Evolutionary conservation across 2,329 filamentous ascomycete genomes (phyloP), one percentile per base, ranked within the genome.

Genomic region (Colletotrichum magnum): DNA sequence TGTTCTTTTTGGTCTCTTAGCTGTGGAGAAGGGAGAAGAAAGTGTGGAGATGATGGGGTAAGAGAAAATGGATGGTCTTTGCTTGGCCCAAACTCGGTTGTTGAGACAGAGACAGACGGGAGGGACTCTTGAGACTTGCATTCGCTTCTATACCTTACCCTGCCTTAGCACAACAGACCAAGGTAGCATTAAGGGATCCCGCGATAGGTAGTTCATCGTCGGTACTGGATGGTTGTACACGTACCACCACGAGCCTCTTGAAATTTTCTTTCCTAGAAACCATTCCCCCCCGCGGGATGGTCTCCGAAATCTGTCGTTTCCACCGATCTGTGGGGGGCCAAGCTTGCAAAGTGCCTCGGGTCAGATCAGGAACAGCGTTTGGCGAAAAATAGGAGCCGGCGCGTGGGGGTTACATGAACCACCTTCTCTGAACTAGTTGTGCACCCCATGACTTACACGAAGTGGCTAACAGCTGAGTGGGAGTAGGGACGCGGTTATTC

Each of bases 41-140:
- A 69, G 48, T 66, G 66, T 69, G 66, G 66, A 24, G 62, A 50
- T 66, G 43, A 68, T 59, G 66, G 62, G 50, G 61, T 66, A 43
- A 45, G 4, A 15, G 24, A 52, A 32, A 32, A 52, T 28, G 24
- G 13, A 52, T 21, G 21, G 50, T 26, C 13, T 12, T 3, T 6
- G 24, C 32, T 36, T 36, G 32, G 32, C 32, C 12, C 32, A 10
- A 36, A 12, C 9, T 36, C 32, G 32, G 32, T 36, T 36, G 32
- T 36, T 12, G 32, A 36, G 32, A 36, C 7, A 32, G 32, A 36
- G 32, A 36, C 7, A 36, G 32, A 36, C 32, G 5, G 21, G 21
- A 10, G 32, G 12, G 32, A 36, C 7, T 36, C 32, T 36, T 36
- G 32, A 36, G 32, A 36, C 32, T 36, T 36, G 32, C 32, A 36